phyloP scores from a whole-genome alignment of 2,329 filamentous ascomycete genomes.

The Alternaria brassicicola region DNA sequence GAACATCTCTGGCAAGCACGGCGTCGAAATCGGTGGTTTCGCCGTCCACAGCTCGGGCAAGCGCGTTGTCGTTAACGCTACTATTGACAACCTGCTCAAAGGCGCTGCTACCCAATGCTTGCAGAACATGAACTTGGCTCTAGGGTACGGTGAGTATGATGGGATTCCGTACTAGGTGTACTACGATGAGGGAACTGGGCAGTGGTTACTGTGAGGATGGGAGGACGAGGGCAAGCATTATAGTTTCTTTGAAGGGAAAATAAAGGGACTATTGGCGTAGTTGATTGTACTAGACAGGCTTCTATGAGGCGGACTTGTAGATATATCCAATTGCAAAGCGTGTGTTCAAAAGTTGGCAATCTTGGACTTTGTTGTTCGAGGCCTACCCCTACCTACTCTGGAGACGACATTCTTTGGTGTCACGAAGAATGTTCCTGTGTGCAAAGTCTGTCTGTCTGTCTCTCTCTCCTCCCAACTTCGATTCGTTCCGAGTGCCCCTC shows the following conservation, averaged over 20 bases:
- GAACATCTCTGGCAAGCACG: constrained; percentile 81
- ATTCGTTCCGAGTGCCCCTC: too few relatives aligned
- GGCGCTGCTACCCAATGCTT: constrained; percentile 91
- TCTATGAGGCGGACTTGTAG: constrained; percentile 11
- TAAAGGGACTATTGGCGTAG: constrained; percentile 5
- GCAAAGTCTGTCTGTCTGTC: too few relatives aligned
- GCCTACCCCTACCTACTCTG: too few relatives aligned
- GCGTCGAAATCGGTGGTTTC: constrained; percentile 92
- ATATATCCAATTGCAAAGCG: constrained; percentile 16
- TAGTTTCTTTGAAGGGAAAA: neutral
- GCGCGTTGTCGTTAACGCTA: constrained; percentile 91
- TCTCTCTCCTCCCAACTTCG: too few relatives aligned
- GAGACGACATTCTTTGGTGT: too few relatives aligned
- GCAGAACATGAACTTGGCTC: constrained; percentile 94
- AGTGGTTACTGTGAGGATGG: neutral
- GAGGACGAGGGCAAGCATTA: neutral
- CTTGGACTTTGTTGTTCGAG: too few relatives aligned
- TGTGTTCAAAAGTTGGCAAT: neutral
- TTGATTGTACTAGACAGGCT: constrained; percentile 6
- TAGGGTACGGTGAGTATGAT: constrained; percentile 87
- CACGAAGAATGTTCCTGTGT: too few relatives aligned
- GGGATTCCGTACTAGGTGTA: constrained; percentile 68
- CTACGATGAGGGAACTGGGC: neutral
- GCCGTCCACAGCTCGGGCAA: constrained; percentile 89
- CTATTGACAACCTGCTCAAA: constrained; percentile 93